Base-by-base conservation (phyloP, 2,329 filamentous ascomycete genomes). In the Talaromyces sp. region DNA sequence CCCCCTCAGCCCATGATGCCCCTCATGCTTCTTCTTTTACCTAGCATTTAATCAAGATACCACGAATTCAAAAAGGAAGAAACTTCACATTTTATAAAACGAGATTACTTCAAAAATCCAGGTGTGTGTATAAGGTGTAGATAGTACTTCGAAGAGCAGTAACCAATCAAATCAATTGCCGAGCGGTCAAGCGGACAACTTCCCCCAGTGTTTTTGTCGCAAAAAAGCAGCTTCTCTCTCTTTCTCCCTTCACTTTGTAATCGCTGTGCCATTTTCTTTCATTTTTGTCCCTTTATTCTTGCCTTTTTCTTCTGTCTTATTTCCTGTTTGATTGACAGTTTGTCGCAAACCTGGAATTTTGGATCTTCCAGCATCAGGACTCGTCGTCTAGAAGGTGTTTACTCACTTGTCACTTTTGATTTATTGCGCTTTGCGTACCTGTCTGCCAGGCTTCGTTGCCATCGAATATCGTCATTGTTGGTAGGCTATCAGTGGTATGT, bases 161-260 rank as follows among this genome's bases (percentile, higher is more conserved):
- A 15, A n/a, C 61, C 61, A 63, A 63, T 63, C 51, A 63, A 22
- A 63, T 63, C 29, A 27, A 58, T 63, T 63, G 61, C 61, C 61
- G 61, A 62, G 60, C 60, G 59, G 59, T 61, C 60, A 45, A 47
- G 56, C 51, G 38, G 45, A 56, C 53, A 56, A 51, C 49, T 62
- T 54, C 60, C 49, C 47, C 40, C 40, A 31, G 51, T 47, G 49
- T 40, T 27, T 47, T 27, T 63, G 61, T 63, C 61, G 61, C 61
- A 63, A 63, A 63, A 40, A 43, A n/a, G 13, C 56, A 22, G 15
- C 56, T 45, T 45, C 49, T 25, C 36, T 58, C 49, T 22, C 5
- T 47, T 22, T n/a, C 49, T 56, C 29, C 27, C 34, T 34, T 65
- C 31, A 38, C 61, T 47, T 45, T 25, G 27, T 19, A 13, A 36